Percentiles rank a stretch among this genome's conserved stretches.
phyloP scores from a whole-genome alignment of 768 basidiomycete genomes.

The Lenzites betulinus region DNA sequence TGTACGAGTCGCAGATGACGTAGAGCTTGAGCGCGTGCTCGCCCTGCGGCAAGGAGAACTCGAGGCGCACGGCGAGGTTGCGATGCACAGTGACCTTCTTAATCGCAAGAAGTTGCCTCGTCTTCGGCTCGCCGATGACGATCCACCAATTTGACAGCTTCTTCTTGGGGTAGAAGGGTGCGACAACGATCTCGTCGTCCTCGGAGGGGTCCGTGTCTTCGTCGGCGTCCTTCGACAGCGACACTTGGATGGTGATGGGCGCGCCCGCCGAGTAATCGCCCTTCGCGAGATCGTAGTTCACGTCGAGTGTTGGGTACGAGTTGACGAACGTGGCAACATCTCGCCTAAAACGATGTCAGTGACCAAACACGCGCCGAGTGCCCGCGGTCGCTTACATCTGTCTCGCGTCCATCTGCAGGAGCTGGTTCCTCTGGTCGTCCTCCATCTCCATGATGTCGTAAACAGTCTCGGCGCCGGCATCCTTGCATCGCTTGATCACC shows the following conservation, averaged over 20 bases:
- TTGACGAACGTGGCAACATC: slow-evolving; percentile 96
- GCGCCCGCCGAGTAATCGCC: slow-evolving; percentile 85
- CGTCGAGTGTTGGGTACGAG: slow-evolving; percentile 95
- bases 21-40: slow-evolving; percentile 81
- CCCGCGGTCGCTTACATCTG: slow-evolving; percentile 69
- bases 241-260: slow-evolving; percentile 80
- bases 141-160: slow-evolving; percentile 99
- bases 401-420: slow-evolving; percentile 80
- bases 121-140: slow-evolving; percentile 82
- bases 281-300: slow-evolving; percentile 81
- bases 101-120: slow-evolving; percentile 82
- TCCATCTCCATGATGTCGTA: slow-evolving; percentile 99
- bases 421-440: slow-evolving; percentile 78
- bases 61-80: slow-evolving; percentile 79
- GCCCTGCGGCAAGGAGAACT: slow-evolving; percentile 87
- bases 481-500: slow-evolving; percentile 85
- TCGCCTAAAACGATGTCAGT: slow-evolving; percentile 55
- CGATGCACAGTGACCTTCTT: slow-evolving; percentile 84
- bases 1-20: slow-evolving; percentile 91
- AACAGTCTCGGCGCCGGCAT: slow-evolving; percentile 80
- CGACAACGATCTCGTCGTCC: slow-evolving; percentile 83
- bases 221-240: slow-evolving; percentile 72
- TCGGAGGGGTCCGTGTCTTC: slow-evolving; percentile 59
- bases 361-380: neutral
- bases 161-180: slow-evolving; percentile 87